Evolutionary conservation across 306 rosid genomes (phyloP), one percentile per base, ranked within the genome.

Genomic region (Gastrolobium villosum): DNA sequence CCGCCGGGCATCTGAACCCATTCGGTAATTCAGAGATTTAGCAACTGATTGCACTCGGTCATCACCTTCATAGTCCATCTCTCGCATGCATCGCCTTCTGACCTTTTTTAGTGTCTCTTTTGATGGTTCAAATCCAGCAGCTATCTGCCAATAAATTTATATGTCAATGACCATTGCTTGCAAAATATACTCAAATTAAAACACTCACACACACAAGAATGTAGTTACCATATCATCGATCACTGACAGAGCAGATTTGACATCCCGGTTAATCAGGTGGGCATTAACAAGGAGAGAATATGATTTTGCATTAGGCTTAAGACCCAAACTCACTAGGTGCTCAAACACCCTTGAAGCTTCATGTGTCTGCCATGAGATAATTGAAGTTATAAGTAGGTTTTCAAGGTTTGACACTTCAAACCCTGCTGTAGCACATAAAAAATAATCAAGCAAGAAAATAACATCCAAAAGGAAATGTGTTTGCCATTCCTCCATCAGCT

Each of bases 281-380:
- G 98, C 91, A 69, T 96, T 94, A 60, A 91, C 90, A 39, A 93
- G 96, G 69, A 96, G 80, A 1, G 83, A 82, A 80, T 93, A 96
- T 65, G 99, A 93, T 80, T 61, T 87, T 66, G 93, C 91, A 86
- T 96, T 96, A 75, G 98, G 94, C 77, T 83, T 93, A 73, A 93
- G 77, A 41, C 93, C 94, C 96, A 91, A 80, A 85, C 96, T 55
- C 79, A 87, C 68, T 10, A 91, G 64, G 83, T 96, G 98, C 77
- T 89, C 99, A 76, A 91, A 93, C 78, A 96, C 98, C 76, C 68
- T 88, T 7, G 91, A 41, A 84, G 98, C 97, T 82, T 93, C 99
- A 59, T 81, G 74, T 72, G 98, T 87, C 99, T 93, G 89, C 79
- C 72, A 88, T 48, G 48, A 75, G 39, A 84, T 59, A 65, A 84